These are phyloP conservation scores for Aureobasidium sp. DNA, from an alignment of 2,329 filamentous ascomycete genomes.

Conservation along the genomic window DNA sequence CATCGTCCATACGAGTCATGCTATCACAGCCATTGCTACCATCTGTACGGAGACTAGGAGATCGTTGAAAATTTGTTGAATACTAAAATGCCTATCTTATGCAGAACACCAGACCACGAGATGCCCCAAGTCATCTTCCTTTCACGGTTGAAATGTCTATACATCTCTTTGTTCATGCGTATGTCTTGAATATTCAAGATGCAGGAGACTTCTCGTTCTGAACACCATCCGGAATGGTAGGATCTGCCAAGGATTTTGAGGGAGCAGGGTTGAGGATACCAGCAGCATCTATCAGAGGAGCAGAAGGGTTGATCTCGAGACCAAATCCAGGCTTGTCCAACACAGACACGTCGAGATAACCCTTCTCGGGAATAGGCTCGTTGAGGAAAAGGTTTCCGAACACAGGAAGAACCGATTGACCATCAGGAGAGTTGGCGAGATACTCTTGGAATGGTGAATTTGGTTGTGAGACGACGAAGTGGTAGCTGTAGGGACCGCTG, in stretches of 20 bases:
- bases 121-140: not conserved
- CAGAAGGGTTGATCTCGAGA: slow-evolving; percentile 72
- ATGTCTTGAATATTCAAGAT: not conserved
- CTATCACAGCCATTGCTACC: not conserved
- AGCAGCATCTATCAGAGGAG: slow-evolving; percentile 67
- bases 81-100: not conserved
- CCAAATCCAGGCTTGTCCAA: slow-evolving; percentile 89
- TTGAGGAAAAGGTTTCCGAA: slow-evolving; percentile 87
- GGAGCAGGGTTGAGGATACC: slow-evolving; percentile 62
- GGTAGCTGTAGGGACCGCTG: slow-evolving; percentile 88
- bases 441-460: slow-evolving; percentile 96
- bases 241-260: slow-evolving; percentile 29
- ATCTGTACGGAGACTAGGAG: too few species aligned
- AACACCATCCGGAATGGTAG: slow-evolving; percentile 10
- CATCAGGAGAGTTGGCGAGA: slow-evolving; percentile 84
- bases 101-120: not conserved
- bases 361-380: slow-evolving; percentile 78
- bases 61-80: not conserved
- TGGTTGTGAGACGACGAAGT: slow-evolving; percentile 87
- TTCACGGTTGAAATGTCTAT: not conserved
- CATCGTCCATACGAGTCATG: not conserved
- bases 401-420: slow-evolving; percentile 79
- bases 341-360: slow-evolving; percentile 62
- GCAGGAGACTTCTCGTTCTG: slow-evolving; percentile 5
- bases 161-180: not conserved